Evolutionary conservation across 768 basidiomycete species (phyloP).

Genomic region (Galerina marginata): DNA sequence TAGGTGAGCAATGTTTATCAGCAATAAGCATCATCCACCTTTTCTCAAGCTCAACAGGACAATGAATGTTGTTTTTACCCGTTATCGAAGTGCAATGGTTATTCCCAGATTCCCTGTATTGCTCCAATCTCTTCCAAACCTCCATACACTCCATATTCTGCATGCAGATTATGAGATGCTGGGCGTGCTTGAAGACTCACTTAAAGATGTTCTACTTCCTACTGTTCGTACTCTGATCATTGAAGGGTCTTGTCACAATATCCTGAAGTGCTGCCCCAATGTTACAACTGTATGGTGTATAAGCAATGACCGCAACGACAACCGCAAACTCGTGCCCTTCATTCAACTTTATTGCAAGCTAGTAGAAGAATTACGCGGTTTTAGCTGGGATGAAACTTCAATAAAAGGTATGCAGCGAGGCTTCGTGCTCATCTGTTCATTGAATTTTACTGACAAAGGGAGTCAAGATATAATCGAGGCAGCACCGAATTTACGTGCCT

Average conservation of each 20-base stretch:
- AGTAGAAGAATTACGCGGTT: conserved; percentile 30
- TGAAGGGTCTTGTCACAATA: too few species aligned
- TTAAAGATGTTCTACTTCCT: too few species aligned
- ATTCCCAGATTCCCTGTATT: conserved; percentile 28
- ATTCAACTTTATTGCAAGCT: conserved; percentile 26
- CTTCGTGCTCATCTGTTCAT: background rate
- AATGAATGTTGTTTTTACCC: conserved; percentile 32
- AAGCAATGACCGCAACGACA: conserved; percentile 15
- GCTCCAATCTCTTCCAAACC: conserved; percentile 29
- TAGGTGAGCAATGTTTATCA: conserved; percentile 3
- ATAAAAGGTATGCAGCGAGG: conserved; percentile 23
- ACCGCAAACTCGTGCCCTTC: conserved; percentile 29
- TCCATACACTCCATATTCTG: conserved; percentile 35
- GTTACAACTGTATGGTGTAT: too few species aligned
- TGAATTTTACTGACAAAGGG: background rate
- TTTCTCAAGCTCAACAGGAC: conserved; percentile 12
- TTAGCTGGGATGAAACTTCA: conserved; percentile 15
- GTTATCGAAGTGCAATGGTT: conserved; percentile 27
- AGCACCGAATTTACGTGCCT: background rate
- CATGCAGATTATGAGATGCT: conserved; percentile 9
- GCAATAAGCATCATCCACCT: background rate
- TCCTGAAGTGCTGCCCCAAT: too few species aligned
- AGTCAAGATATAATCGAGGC: background rate
- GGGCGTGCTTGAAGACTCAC: too few species aligned
- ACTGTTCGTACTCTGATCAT: too few species aligned